Conservation (phyloP, 352 stramenopile species). For the Phytophthora lateralis region DNA sequence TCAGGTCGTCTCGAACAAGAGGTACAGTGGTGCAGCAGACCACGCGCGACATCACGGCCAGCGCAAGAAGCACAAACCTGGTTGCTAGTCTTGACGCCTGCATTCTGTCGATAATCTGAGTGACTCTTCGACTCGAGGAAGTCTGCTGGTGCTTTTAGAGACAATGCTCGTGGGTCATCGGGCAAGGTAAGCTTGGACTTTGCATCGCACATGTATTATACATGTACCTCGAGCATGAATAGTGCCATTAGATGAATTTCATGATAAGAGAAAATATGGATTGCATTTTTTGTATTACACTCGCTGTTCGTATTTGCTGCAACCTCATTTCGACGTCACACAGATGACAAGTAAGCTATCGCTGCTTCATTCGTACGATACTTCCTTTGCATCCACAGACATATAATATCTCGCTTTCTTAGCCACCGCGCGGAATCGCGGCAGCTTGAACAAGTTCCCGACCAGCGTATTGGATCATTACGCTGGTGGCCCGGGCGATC, state of each 20-base stretch:
- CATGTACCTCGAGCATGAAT: too few species aligned
- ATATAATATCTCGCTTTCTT: too few species aligned
- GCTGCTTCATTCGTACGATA: background rate
- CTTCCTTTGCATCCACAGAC: conserved; percentile 1
- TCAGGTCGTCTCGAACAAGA: conserved; percentile 31
- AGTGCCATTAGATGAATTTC: too few species aligned
- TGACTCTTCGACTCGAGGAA: conserved; percentile 4
- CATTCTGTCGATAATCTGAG: background rate
- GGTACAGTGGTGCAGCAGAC: conserved; percentile 1
- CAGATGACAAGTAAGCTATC: background rate
- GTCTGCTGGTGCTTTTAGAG: too few species aligned
- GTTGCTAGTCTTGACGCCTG: background rate
- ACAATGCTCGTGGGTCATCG: too few species aligned
- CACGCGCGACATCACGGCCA: conserved; percentile 1
- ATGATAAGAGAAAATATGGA: too few species aligned
- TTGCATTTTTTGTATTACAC: too few species aligned
- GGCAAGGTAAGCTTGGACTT: too few species aligned
- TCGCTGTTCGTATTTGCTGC: too few species aligned
- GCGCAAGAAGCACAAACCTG: conserved; percentile 8
- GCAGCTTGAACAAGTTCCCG: conserved; percentile 48
- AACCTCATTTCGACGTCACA: background rate
- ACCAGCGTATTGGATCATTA: conserved; percentile 62
- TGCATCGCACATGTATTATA: too few species aligned
- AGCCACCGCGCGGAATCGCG: conserved; percentile 44
- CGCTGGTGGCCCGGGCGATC: conserved; percentile 46